These are phyloP conservation scores for Saturnispora dispora DNA, from an alignment of 805 yeast species.

Conservation along the genomic window DNA sequence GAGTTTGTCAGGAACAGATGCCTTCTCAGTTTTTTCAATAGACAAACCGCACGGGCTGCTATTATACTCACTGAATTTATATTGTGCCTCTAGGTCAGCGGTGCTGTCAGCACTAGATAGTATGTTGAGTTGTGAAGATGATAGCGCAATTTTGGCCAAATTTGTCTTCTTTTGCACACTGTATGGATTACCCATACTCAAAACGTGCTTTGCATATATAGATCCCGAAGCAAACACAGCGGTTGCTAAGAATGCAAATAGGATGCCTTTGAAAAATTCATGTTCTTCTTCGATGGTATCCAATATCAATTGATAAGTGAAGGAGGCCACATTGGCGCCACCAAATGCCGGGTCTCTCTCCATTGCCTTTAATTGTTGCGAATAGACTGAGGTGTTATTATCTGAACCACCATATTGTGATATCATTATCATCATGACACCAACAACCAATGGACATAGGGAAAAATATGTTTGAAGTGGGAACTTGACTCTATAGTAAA, in stretches of 20 bases:
- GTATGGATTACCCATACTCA: constrained; percentile 34
- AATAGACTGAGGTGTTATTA: constrained; percentile 1
- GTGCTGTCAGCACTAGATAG: neutral
- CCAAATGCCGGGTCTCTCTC: neutral
- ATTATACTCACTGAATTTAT: neutral
- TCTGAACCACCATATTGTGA: constrained; percentile 18
- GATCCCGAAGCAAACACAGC: constrained; percentile 77
- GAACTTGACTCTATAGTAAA: constrained; percentile 40
- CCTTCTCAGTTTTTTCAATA: constrained; percentile 2
- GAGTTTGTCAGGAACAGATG: constrained; percentile 55
- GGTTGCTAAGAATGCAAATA: constrained; percentile 59
- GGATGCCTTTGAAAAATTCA: constrained; percentile 38
- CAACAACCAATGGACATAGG: constrained; percentile 41
- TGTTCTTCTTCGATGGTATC: constrained; percentile 7
- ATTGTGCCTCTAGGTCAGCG: constrained; percentile 10
- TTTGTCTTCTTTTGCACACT: constrained; percentile 9
- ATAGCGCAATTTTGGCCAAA: constrained; percentile 6
- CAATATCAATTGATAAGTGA: constrained; percentile 1
- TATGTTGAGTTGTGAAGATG: constrained; percentile 7
- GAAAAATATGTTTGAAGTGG: constrained; percentile 44
- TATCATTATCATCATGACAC: constrained; percentile 42
- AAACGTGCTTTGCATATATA: constrained; percentile 72
- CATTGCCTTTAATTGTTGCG: constrained; percentile 6
- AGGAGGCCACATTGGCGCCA: constrained; percentile 2
- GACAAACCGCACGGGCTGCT: neutral